These are phyloP conservation scores for Phytophthora podocarpi DNA, from an alignment of 352 stramenopile genomes.

Conservation along the genomic window DNA sequence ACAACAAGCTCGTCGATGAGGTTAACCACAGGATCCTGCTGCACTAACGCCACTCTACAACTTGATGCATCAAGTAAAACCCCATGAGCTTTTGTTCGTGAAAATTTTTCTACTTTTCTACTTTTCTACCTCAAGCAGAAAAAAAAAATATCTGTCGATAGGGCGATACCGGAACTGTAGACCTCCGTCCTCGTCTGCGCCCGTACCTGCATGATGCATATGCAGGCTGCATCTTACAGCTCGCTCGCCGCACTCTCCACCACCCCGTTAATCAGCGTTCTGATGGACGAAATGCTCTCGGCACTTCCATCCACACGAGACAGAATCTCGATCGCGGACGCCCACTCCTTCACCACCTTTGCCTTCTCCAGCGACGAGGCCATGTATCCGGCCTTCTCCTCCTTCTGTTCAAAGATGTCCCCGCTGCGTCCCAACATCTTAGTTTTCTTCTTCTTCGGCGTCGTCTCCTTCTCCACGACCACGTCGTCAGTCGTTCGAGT, in stretches of 20 bases:
- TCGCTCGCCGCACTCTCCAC: slow-evolving; percentile 23
- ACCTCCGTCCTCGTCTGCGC: too few species aligned
- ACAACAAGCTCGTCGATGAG: too few species aligned
- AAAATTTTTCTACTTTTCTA: too few species aligned
- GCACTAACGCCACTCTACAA: too few species aligned
- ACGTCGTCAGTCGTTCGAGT: not conserved
- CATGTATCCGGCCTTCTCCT: not conserved
- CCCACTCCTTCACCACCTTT: slow-evolving; percentile 37
- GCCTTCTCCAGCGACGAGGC: slow-evolving; percentile 27
- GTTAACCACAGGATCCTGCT: too few species aligned
- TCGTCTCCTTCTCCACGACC: not conserved
- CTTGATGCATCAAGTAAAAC: too few species aligned
- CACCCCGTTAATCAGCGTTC: slow-evolving; percentile 24
- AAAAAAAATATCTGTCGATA: too few species aligned
- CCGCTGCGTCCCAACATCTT: slow-evolving; percentile 6
- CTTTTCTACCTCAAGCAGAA: too few species aligned
- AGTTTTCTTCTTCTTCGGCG: slow-evolving; percentile 13
- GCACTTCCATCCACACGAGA: slow-evolving; percentile 33
- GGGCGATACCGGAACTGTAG: too few species aligned
- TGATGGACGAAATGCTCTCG: slow-evolving; percentile 28
- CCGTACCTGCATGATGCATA: too few species aligned
- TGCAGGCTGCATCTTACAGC: too few species aligned
- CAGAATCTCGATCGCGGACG: slow-evolving; percentile 32
- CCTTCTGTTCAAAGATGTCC: slow-evolving; percentile 1
- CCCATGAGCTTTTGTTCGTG: too few species aligned